Conservation (phyloP, 306 rosid species). For the barrel medic (Medicago truncatula) region MtrunA17r5.0-ANR NC_053048.1:8448001-8448500, state of each 20-base stretch:
- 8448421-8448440: too few relatives aligned
- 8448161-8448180: conserved; percentile 66
- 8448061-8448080: conserved; percentile 77
- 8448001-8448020: conserved; percentile 46
- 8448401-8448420: conserved; percentile 58
- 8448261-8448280: conserved; percentile 56
- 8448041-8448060: conserved; percentile 64
- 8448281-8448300: conserved; percentile 51
- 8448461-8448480: too few relatives aligned
- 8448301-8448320: conserved; percentile 84
- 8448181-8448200: conserved; percentile 55
- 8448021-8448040: conserved; percentile 47
- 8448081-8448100: conserved; percentile 73
- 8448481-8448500: too few relatives aligned
- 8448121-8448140: conserved; percentile 47
- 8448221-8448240: conserved; percentile 55
- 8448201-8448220: conserved; percentile 83
- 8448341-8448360: conserved; percentile 75
- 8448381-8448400: conserved; percentile 60
- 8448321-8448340: conserved; percentile 66
- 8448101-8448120: conserved; percentile 60
- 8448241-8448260: conserved; percentile 59
- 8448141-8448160: conserved; percentile 29
- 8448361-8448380: conserved; percentile 55
- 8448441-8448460: too few relatives aligned